Conservation (phyloP, 2,329 filamentous ascomycete genomes). For the Talaromyces sp. region DNA sequence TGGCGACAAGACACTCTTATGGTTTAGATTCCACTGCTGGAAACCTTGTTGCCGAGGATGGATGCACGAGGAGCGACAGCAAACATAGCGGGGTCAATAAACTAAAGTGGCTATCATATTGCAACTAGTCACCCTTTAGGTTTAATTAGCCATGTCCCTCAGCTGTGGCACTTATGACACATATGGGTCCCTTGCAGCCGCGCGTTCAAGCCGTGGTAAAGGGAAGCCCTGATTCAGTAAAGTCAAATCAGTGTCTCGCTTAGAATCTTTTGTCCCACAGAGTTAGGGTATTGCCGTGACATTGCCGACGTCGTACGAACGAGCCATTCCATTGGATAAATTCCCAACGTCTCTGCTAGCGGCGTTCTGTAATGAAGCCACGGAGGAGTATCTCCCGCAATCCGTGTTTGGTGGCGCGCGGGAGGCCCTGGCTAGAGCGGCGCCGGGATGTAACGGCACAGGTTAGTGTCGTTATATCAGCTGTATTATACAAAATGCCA, state of each 20-base stretch:
- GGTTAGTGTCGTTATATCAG: not conserved
- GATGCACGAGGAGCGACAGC: not conserved
- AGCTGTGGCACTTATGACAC: not conserved
- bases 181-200: not conserved
- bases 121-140: not conserved
- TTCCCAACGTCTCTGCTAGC: not conserved
- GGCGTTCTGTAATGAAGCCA: not conserved
- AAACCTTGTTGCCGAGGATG: not conserved
- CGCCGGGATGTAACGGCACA: not conserved
- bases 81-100: not conserved
- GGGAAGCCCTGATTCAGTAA: not conserved
- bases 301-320: not conserved
- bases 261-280: not conserved
- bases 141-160: not conserved
- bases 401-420: not conserved
- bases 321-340: not conserved
- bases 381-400: not conserved
- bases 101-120: not conserved
- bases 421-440: not conserved
- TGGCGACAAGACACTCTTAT: not conserved
- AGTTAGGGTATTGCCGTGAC: not conserved
- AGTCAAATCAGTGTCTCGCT: not conserved
- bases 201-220: not conserved
- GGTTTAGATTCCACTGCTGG: not conserved
- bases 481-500: not conserved